phyloP scores from a whole-genome alignment of 2,329 filamentous ascomycete species.

The Ophiocordyceps australis region DNA sequence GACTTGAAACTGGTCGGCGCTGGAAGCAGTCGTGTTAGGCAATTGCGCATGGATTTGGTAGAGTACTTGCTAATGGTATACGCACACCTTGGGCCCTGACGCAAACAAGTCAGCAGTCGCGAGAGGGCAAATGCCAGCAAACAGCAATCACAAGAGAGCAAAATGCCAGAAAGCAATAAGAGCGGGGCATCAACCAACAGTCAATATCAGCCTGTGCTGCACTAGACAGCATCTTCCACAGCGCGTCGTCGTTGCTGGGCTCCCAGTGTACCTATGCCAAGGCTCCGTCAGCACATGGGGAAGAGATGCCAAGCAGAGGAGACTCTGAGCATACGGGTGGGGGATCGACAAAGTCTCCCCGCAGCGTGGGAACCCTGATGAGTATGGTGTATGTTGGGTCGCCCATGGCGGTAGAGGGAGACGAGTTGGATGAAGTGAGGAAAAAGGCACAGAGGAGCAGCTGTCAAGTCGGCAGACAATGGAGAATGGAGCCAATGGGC shows the following conservation, averaged over 20 bases:
- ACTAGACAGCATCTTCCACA: constrained; percentile 82
- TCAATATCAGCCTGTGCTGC: constrained; percentile 71
- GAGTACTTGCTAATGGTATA: too few species aligned
- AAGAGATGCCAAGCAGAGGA: too few species aligned
- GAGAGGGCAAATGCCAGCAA: too few species aligned
- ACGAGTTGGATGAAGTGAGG: neutral
- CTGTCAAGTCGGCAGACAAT: neutral
- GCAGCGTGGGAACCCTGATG: constrained; percentile 73
- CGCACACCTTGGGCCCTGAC: constrained; percentile 61
- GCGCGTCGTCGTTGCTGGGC: constrained; percentile 61
- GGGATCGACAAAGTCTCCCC: constrained; percentile 80
- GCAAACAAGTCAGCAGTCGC: too few species aligned
- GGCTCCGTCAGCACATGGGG: constrained; percentile 1
- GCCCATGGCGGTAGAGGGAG: constrained; percentile 15
- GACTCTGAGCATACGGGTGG: constrained; percentile 42
- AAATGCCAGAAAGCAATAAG: too few species aligned
- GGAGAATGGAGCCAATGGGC: too few species aligned
- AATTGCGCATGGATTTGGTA: too few species aligned
- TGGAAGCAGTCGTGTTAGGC: too few species aligned
- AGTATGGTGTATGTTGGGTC: constrained; percentile 56
- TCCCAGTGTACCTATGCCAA: constrained; percentile 64
- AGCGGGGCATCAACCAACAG: constrained; percentile 46
- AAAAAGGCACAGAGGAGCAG: neutral
- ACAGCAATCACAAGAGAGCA: too few species aligned
- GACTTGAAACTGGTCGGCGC: constrained; percentile 64